Percentiles rank a stretch among this genome's conserved stretches.
Conservation (phyloP, 176 grass and related monocot species). For the Thalia dealbata region DNA sequence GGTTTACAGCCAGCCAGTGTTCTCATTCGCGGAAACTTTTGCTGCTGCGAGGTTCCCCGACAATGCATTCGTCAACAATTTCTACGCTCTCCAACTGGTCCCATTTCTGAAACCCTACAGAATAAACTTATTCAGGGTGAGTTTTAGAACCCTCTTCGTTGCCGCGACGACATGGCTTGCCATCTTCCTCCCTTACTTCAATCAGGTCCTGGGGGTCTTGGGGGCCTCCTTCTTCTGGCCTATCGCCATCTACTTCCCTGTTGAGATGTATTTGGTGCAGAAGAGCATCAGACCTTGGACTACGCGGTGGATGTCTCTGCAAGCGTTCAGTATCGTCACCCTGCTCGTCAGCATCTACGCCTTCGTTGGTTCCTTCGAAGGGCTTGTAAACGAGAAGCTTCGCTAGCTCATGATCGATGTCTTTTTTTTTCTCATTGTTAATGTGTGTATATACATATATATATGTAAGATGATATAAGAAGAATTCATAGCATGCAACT, state of each 20-base stretch:
- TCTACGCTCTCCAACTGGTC: constrained; percentile 29
- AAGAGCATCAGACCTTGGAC: constrained; percentile 42
- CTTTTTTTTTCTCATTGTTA: too few relatives aligned
- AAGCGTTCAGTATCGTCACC: constrained; percentile 48
- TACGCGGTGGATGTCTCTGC: constrained; percentile 36
- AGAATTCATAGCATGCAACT: too few relatives aligned
- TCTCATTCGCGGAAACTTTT: neutral
- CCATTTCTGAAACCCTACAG: constrained; percentile 32
- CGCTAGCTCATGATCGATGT: constrained; percentile 10
- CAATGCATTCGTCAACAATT: constrained; percentile 49
- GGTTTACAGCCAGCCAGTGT: constrained; percentile 15
- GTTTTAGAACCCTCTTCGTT: constrained; percentile 61
- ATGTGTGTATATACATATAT: neutral
- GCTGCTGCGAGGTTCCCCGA: neutral
- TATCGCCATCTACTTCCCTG: constrained; percentile 71
- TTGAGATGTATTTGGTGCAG: constrained; percentile 84
- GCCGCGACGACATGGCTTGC: constrained; percentile 45
- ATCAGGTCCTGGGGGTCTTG: constrained; percentile 57
- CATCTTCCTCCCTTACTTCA: constrained; percentile 67
- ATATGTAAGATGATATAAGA: too few relatives aligned
- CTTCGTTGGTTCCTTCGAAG: constrained; percentile 58
- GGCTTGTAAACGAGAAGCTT: constrained; percentile 44
- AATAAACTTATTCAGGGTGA: constrained; percentile 47
- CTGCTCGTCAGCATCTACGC: constrained; percentile 54
- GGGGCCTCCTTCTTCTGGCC: constrained; percentile 74